phyloP scores from a whole-genome alignment of 139 green algal species.

The Astrephomene gubernaculifera region DNA sequence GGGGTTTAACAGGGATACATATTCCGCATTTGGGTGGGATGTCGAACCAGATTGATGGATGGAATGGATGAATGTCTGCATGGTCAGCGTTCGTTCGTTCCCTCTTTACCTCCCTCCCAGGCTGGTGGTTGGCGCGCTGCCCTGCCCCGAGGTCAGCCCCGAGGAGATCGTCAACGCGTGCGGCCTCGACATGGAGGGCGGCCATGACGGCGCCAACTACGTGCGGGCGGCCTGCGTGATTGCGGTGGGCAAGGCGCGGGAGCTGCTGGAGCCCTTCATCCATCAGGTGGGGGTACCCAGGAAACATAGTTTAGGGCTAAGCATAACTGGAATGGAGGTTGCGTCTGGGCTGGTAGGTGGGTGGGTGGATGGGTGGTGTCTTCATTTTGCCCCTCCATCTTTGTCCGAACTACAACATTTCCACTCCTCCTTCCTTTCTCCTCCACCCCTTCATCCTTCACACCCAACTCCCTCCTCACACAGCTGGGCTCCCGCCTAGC shows the following conservation, averaged over 20 bases:
- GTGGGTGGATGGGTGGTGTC: too few species aligned
- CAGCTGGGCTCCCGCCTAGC: constrained; percentile 90
- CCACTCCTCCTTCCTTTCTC: background rate
- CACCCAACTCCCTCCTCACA: background rate
- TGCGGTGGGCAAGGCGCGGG: constrained; percentile 83
- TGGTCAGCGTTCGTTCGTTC: too few species aligned
- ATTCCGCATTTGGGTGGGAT: too few species aligned
- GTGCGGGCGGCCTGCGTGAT: constrained; percentile 95
- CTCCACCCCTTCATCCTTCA: background rate
- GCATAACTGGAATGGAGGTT: too few species aligned
- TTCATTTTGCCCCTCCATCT: too few species aligned
- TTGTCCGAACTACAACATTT: background rate
- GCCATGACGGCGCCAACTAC: constrained; percentile 97
- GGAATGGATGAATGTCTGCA: too few species aligned
- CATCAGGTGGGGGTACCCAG: constrained; percentile 75
- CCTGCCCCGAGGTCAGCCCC: constrained; percentile 55
- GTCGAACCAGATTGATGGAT: too few species aligned
- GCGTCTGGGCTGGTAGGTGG: too few species aligned
- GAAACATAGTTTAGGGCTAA: too few species aligned
- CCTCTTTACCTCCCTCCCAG: too few species aligned
- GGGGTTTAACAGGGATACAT: too few species aligned
- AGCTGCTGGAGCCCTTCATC: constrained; percentile 94
- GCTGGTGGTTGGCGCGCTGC: constrained; percentile 38
- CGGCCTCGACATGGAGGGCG: constrained; percentile 88
- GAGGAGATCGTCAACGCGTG: constrained; percentile 98